phyloP scores from a whole-genome alignment of 208 protist species.

The Trichomonas gallinae region DNA sequence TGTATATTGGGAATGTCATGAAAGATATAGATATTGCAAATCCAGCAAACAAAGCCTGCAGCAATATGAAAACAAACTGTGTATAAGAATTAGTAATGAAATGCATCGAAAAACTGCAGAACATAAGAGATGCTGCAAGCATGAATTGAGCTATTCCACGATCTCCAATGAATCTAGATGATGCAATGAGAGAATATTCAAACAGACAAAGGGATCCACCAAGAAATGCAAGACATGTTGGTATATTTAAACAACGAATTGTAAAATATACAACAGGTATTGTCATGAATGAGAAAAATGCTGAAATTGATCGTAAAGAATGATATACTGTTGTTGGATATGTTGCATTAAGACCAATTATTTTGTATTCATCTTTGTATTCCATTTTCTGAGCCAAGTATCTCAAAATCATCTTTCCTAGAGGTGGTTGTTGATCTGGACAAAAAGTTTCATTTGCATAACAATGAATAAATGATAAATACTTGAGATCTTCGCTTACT shows the following conservation, averaged over 20 bases:
- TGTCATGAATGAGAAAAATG: not conserved
- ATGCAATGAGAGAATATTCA: not conserved
- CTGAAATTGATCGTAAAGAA: not conserved
- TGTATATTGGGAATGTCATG: not conserved
- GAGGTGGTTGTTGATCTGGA: not conserved
- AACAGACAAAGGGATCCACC: not conserved
- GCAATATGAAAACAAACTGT: not conserved
- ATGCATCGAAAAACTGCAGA: not conserved
- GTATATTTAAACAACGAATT: not conserved
- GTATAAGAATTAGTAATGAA: not conserved
- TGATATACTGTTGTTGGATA: not conserved
- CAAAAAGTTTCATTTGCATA: not conserved
- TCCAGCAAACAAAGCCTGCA: not conserved
- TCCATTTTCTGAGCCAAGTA: not conserved
- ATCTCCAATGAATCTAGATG: not conserved
- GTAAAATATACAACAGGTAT: not conserved
- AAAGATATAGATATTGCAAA: not conserved
- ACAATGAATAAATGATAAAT: not conserved
- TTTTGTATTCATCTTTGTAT: not conserved
- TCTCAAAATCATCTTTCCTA: not conserved
- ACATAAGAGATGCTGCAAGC: not conserved
- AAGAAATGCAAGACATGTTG: not conserved
- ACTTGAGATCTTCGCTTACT: not conserved
- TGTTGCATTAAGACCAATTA: not conserved
- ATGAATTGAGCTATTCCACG: not conserved